Conservation (phyloP, 169 alveolate species). For the Cryptosporidium muris region DNA sequence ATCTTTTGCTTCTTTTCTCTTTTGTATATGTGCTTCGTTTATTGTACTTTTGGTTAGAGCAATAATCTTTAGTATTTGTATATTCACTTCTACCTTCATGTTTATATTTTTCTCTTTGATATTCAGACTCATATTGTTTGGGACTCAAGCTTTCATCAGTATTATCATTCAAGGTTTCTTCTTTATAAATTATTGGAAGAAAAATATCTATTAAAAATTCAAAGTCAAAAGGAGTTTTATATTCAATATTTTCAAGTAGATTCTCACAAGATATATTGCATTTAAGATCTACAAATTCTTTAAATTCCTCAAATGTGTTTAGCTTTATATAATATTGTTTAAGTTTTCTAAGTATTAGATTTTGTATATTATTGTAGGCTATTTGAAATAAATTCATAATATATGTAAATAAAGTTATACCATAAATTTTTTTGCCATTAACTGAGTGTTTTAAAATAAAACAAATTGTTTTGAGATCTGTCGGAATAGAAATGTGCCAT, state of each 20-base stretch:
- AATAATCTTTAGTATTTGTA: too few species aligned
- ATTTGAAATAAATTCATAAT: slow-evolving; percentile 7
- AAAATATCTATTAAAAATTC: slow-evolving; percentile 8
- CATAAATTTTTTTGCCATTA: slow-evolving; percentile 22
- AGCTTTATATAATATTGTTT: not conserved
- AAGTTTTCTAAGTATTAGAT: not conserved
- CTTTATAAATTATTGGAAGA: too few species aligned
- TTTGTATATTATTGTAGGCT: not conserved
- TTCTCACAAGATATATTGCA: not conserved
- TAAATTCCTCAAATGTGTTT: slow-evolving; percentile 19
- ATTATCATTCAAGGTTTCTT: too few species aligned
- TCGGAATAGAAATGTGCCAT: slow-evolving; percentile 10
- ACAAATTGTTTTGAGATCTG: slow-evolving; percentile 5
- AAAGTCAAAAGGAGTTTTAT: slow-evolving; percentile 12
- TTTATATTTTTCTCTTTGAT: too few species aligned
- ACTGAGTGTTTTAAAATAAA: slow-evolving; percentile 45
- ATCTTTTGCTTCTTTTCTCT: too few species aligned
- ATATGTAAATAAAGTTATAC: slow-evolving; percentile 43
- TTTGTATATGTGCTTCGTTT: too few species aligned
- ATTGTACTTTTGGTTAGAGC: too few species aligned
- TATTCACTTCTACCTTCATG: too few species aligned
- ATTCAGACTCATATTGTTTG: too few species aligned
- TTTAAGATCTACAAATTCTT: slow-evolving; percentile 1
- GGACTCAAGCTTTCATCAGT: too few species aligned
- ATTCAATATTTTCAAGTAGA: not conserved